A percentile compares a stretch with the other conserved stretches of the same genome.
phyloP scores from a whole-genome alignment of 805 yeast genomes.

The Metschnikowia lachancei region DNA sequence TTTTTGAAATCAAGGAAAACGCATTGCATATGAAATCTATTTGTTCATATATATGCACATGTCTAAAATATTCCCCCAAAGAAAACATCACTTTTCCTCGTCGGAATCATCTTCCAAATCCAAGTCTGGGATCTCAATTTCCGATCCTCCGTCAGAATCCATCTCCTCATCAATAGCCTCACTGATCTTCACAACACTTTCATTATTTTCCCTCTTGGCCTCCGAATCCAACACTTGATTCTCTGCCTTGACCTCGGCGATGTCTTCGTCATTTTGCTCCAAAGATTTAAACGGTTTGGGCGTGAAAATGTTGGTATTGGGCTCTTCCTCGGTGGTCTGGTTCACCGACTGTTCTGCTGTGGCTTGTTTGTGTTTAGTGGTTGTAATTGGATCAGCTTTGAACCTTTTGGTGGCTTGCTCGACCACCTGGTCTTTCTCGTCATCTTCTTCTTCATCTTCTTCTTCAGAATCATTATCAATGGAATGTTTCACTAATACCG shows the following conservation, averaged over 20 bases:
- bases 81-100: conserved; percentile 23
- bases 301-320: conserved; percentile 7
- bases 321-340: neutral
- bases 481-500: conserved; percentile 4
- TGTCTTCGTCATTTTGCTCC: conserved; percentile 3
- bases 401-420: conserved; percentile 2
- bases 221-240: conserved; percentile 7
- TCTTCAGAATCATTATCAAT: conserved; percentile 6
- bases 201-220: conserved; percentile 1
- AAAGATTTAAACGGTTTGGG: conserved; percentile 3
- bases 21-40: no score
- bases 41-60: neutral
- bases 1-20: no score
- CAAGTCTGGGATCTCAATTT: conserved; percentile 51
- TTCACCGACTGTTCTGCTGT: neutral
- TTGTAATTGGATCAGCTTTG: conserved; percentile 1
- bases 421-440: neutral
- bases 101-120: conserved; percentile 46
- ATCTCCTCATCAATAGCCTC: conserved; percentile 5
- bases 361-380: neutral
- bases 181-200: neutral
- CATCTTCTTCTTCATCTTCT: conserved; percentile 10
- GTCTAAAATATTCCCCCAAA: no score
- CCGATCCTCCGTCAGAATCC: conserved; percentile 34
- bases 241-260: conserved; percentile 8